These are phyloP conservation scores for Tetragonia tetragonoides DNA, from an alignment of 148 eudicot species.

Conservation along the genomic window DNA sequence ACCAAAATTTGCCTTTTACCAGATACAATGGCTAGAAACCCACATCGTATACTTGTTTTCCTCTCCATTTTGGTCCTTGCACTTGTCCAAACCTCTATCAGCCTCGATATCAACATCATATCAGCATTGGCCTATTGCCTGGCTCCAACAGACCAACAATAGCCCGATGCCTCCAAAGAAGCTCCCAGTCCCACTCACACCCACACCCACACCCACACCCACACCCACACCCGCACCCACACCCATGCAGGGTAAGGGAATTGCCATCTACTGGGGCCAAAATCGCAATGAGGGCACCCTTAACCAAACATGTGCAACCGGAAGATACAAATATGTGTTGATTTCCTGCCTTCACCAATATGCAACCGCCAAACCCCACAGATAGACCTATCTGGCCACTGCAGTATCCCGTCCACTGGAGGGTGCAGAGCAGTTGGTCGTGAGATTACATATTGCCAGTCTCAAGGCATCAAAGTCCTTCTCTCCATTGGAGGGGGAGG, in stretches of 20 bases:
- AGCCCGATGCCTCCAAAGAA: too few relatives aligned
- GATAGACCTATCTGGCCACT: conserved; percentile 3
- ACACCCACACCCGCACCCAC: too few relatives aligned
- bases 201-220: too few relatives aligned
- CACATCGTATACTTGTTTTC: not conserved
- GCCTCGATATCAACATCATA: too few relatives aligned
- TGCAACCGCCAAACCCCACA: not conserved
- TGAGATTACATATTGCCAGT: conserved; percentile 6
- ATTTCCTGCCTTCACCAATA: not conserved
- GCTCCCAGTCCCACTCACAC: too few relatives aligned
- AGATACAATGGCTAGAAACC: not conserved
- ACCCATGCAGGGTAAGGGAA: too few relatives aligned
- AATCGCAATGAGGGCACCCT: not conserved
- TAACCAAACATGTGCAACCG: too few relatives aligned
- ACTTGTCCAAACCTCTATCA: not conserved
- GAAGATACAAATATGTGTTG: conserved; percentile 4
- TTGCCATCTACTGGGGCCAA: conserved; percentile 9
- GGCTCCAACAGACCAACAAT: too few relatives aligned
- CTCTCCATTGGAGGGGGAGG: conserved; percentile 1
- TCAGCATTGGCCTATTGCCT: too few relatives aligned
- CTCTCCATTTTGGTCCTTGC: not conserved
- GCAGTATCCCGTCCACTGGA: not conserved
- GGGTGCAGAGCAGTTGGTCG: not conserved
- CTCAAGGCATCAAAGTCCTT: conserved; percentile 4
- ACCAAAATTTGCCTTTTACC: too few relatives aligned